Evolutionary conservation across 2,329 filamentous ascomycete genomes (phyloP).

Genomic region (Triangularia setosa): DNA sequence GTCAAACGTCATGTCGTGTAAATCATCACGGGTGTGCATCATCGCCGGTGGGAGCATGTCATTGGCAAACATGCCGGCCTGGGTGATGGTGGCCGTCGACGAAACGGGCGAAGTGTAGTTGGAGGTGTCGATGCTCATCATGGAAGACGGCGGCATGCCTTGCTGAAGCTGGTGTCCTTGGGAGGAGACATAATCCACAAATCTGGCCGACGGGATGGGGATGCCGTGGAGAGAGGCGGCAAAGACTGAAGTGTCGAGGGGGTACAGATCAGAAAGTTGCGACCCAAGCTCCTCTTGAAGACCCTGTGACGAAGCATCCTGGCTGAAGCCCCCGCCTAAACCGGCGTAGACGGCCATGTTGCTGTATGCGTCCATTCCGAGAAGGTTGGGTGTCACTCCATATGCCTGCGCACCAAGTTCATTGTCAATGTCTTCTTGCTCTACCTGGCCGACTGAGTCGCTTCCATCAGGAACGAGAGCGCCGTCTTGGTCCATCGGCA

Average conservation of each 20-base stretch:
- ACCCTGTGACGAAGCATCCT: slow-evolving; percentile 15
- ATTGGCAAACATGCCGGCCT: slow-evolving; percentile 18
- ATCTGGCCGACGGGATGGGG: slow-evolving; percentile 29
- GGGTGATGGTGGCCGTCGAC: slow-evolving; percentile 27
- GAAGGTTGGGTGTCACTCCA: background rate
- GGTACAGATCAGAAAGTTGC: slow-evolving; percentile 14
- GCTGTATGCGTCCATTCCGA: slow-evolving; percentile 8
- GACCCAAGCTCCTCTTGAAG: slow-evolving; percentile 14
- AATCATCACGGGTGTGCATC: slow-evolving; percentile 13
- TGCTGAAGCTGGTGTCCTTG: slow-evolving; percentile 15
- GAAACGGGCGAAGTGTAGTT: slow-evolving; percentile 27
- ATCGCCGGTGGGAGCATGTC: background rate
- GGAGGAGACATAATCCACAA: slow-evolving; percentile 17
- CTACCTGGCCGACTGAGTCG: slow-evolving; percentile 28
- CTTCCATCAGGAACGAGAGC: slow-evolving; percentile 34
- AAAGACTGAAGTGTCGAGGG: slow-evolving; percentile 14
- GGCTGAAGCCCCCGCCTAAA: slow-evolving; percentile 20
- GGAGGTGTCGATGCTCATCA: slow-evolving; percentile 21
- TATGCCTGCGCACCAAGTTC: slow-evolving; percentile 17
- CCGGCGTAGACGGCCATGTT: slow-evolving; percentile 15
- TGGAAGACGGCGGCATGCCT: slow-evolving; percentile 8
- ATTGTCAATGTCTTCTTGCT: slow-evolving; percentile 26
- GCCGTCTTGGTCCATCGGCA: slow-evolving; percentile 39
- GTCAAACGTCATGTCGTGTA: slow-evolving; percentile 21
- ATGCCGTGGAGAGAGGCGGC: slow-evolving; percentile 12